Percentiles rank a stretch among this genome's conserved stretches.
phyloP scores from a whole-genome alignment of 306 rosid genomes.

The Begonia loranthoides region DNA sequence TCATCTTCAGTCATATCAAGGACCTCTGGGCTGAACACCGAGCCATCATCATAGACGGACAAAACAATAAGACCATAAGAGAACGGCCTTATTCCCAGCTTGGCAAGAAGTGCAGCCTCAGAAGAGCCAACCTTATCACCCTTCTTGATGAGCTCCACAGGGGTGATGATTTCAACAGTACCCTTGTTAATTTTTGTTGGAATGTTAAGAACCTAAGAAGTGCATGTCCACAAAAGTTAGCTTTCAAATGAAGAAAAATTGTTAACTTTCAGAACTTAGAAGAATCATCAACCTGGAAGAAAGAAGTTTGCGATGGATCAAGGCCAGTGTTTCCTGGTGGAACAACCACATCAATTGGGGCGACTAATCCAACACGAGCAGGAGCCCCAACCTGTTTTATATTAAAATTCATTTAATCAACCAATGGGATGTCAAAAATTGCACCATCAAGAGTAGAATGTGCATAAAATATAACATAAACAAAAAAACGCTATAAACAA shows the following conservation, averaged over 20 bases:
- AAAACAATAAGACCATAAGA: conserved; percentile 75
- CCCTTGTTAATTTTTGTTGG: conserved; percentile 96
- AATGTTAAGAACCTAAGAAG: conserved; percentile 59
- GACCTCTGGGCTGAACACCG: conserved; percentile 78
- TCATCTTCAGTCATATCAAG: conserved; percentile 78
- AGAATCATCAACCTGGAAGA: conserved; percentile 58
- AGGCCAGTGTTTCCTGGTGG: conserved; percentile 97
- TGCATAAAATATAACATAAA: too few relatives aligned
- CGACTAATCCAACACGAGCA: conserved; percentile 96
- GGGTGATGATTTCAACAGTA: conserved; percentile 88
- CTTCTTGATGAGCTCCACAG: conserved; percentile 85
- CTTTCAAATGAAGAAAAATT: too few relatives aligned
- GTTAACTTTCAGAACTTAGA: neutral
- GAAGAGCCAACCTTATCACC: conserved; percentile 94
- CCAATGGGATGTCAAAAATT: too few relatives aligned
- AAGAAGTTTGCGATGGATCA: conserved; percentile 90
- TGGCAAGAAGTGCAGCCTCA: conserved; percentile 88
- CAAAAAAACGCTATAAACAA: too few relatives aligned
- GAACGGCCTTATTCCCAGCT: conserved; percentile 88
- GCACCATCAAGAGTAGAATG: too few relatives aligned
- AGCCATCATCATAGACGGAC: conserved; percentile 68
- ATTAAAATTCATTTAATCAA: neutral
- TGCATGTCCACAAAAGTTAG: neutral
- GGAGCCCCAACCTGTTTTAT: conserved; percentile 74
- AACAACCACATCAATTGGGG: conserved; percentile 87